Evolutionary conservation across 2,329 filamentous ascomycete genomes (phyloP).

Genomic region (Orbilia javanica): DNA sequence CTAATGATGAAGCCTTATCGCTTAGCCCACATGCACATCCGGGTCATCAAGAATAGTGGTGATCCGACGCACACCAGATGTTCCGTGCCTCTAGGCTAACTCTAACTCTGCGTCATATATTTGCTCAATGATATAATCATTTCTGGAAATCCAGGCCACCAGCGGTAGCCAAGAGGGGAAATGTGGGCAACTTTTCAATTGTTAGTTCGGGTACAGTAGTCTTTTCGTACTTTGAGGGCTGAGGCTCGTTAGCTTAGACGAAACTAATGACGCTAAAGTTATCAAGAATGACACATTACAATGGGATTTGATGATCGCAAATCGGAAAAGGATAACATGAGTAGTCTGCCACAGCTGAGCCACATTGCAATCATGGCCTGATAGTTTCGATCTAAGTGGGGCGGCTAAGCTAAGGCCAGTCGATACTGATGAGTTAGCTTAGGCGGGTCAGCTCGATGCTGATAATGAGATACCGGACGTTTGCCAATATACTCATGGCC

Average conservation of each 20-base stretch:
- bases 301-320: background rate
- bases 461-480: background rate
- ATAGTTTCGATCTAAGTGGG: background rate
- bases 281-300: background rate
- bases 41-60: conserved; percentile 13
- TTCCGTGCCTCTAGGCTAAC: conserved; percentile 9
- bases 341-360: conserved; percentile 2
- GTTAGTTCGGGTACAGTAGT: conserved; percentile 33
- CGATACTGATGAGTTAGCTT: background rate
- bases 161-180: conserved; percentile 43
- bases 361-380: conserved; percentile 4
- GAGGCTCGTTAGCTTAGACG: conserved; percentile 8
- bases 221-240: conserved; percentile 2
- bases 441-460: background rate
- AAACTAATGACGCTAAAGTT: background rate
- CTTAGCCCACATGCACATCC: conserved; percentile 32
- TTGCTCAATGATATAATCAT: conserved; percentile 11
- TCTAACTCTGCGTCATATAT: conserved; percentile 20
- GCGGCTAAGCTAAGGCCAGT: conserved; percentile 16
- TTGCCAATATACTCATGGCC: background rate
- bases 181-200: background rate
- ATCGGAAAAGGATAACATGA: background rate
- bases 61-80: conserved; percentile 36
- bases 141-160: conserved; percentile 20
- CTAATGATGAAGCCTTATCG: conserved; percentile 41